Evolutionary conservation across 108 stramenopile genomes (phyloP), one percentile per base, ranked within the genome.

Genomic region (Discostella stelligeroides): DNA sequence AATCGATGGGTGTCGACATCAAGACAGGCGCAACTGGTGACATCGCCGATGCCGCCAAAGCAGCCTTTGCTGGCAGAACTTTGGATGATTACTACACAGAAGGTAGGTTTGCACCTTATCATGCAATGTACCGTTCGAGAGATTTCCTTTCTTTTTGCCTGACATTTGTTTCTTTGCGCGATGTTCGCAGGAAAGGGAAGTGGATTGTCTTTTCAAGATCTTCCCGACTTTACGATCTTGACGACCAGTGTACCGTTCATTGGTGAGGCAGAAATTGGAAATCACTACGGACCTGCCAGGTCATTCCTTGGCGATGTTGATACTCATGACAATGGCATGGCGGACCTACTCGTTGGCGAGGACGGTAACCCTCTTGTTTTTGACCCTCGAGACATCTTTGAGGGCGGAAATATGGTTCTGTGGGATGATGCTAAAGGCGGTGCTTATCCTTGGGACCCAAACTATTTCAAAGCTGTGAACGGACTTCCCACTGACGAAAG

Each of bases 351-450:
- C 21, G 47, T 83, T n/a, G 68, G 79, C 20, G 66, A 69, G 14
- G 78, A 80, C 43, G 85, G 85, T 34, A 71, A 60, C 30, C 82
- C 85, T 6, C 66, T 79, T 37, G 85, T 83, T 24, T 86, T 83
- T 39, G 63, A 45, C 61, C 82, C 82, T 20, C 51, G 63, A 2
- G 73, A 83, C 57, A 61, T 56, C 21, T 10, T 50, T 23, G 80
- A 83, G 11, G 85, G 85, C 21, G 85, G 85, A 23, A 82, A 83
- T 56, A 83, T 86, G 85, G 82, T 75, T 20, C 70, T 83, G 21
- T 86, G 85, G 85, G 69, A 86, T 55, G 63, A 83, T 50, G 76
- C 51, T 15, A 73, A 54, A 66, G 85, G 85, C 20, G 85, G 85
- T 0, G 37, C 41, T 45, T 75, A 60, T 56, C 85, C 85, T 7